These are phyloP conservation scores for Neofusicoccum parvum DNA, from an alignment of 2,329 filamentous ascomycete genomes.

Conservation along the genomic window DNA sequence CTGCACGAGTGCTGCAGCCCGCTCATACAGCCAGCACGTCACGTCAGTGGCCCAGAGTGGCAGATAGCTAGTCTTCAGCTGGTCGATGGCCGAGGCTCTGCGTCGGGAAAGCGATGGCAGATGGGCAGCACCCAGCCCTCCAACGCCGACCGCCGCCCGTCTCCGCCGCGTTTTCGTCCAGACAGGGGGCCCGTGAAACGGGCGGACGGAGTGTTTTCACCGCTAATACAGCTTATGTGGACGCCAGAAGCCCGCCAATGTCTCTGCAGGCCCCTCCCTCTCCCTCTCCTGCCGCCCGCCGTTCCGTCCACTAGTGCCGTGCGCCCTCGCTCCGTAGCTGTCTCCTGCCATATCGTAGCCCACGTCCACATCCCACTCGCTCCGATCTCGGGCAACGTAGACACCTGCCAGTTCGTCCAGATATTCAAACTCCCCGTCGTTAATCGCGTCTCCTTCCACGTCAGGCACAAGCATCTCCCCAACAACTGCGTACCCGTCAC, in stretches of 20 bases:
- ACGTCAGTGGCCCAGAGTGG: conserved; percentile 8
- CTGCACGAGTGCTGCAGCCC: conserved; percentile 13
- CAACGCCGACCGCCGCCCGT: neutral
- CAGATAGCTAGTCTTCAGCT: conserved; percentile 5
- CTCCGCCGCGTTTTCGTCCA: conserved; percentile 15
- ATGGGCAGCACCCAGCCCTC: neutral
- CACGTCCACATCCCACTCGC: neutral
- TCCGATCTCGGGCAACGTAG: neutral
- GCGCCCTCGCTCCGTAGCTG: neutral
- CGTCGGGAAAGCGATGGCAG: conserved; percentile 8
- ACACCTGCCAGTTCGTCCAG: neutral
- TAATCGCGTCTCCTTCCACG: neutral
- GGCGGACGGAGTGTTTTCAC: conserved; percentile 11
- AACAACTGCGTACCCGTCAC: neutral
- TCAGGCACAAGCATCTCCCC: neutral
- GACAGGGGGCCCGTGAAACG: neutral
- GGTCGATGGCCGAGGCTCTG: conserved; percentile 18
- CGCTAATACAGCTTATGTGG: conserved; percentile 49
- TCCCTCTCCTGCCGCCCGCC: neutral
- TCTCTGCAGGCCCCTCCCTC: conserved; percentile 21
- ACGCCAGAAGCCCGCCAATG: conserved; percentile 46
- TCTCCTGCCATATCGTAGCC: neutral
- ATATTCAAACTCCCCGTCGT: neutral
- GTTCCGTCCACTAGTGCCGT: neutral
- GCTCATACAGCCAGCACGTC: conserved; percentile 15